Evolutionary conservation across 2,329 filamentous ascomycete species (phyloP), one percentile per base, ranked within the genome.

Genomic region (Plenodomus biglobosus): DNA sequence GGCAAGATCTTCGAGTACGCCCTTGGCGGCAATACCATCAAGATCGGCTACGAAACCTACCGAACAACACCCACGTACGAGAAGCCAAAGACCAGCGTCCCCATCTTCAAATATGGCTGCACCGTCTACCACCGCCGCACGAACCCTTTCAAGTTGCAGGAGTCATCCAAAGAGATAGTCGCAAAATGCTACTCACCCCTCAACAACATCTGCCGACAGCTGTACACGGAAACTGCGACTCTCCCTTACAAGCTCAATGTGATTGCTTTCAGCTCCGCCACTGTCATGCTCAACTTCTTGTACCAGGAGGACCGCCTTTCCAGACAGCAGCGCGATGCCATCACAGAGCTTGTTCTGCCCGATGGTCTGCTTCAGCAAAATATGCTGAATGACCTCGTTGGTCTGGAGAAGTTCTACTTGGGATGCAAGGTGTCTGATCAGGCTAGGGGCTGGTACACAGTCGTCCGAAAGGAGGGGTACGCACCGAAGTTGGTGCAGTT

Each of bases 201-300:
- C 2, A 68, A 58, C 38, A 41, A 43, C 13, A 53, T 69, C 8
- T 66, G 64, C 41, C 61, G 65, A 8, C 66, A 69, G 38, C 41
- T 69, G 13, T 65, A 68, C 32, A 18, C 55, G 18, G 66, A 70
- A 50, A 68, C 66, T 3, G 57, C 59, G 15, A 44, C 38, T 3
- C 36, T 70, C 8, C 65, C 65, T 0, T 69, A 60, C 37, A 51
- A 55, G 35, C 49, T 64, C 3, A 67, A 65, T 35, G 19, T 42
- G 3, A 53, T 67, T 15, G 55, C 50, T 5, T 68, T 70, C 38
- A 47, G 40, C 13, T 54, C 51, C 2, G 32, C 61, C 30, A 57
- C 55, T 34, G 52, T 50, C 39, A 58, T 68, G 61, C 53, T 63
- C 44, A 68, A 69, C 36, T 68, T 68, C 32, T 11, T 69, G 15